Conservation (phyloP, 176 grass and related monocot genomes). For the Phoenix roebelenii region DNA sequence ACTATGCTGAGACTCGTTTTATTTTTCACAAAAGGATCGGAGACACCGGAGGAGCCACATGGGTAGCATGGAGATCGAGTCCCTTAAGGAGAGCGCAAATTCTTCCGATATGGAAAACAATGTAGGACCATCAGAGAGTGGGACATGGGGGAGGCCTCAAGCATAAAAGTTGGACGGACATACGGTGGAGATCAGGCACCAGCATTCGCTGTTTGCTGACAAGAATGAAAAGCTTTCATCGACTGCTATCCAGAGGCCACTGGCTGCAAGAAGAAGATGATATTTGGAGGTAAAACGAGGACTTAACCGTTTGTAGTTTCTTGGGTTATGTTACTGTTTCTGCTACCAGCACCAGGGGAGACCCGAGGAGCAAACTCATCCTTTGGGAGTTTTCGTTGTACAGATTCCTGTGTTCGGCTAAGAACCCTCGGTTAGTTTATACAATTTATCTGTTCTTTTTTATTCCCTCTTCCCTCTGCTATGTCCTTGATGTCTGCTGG, state of each 20-base stretch:
- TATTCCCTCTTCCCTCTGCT: too few relatives aligned
- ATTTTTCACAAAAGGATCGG: conserved; percentile 33
- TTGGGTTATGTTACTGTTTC: not conserved
- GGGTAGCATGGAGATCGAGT: conserved; percentile 56
- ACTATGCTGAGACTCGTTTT: conserved; percentile 11
- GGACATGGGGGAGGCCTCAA: conserved; percentile 34
- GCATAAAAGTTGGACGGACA: conserved; percentile 8
- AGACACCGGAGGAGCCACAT: conserved; percentile 51
- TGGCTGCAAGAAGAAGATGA: not conserved
- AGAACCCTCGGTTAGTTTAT: too few relatives aligned
- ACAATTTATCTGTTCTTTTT: too few relatives aligned
- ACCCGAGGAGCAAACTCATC: not conserved
- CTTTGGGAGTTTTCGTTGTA: not conserved
- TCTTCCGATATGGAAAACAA: conserved; percentile 45
- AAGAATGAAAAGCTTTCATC: not conserved
- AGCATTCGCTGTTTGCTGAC: not conserved
- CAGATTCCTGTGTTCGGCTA: not conserved
- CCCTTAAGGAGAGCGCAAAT: conserved; percentile 40
- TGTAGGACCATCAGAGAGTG: conserved; percentile 36
- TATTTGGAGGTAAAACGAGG: not conserved
- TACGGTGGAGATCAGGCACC: too few relatives aligned
- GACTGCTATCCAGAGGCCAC: not conserved
- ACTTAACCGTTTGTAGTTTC: too few relatives aligned
- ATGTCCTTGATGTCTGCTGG: too few relatives aligned
- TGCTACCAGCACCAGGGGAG: not conserved